These are phyloP conservation scores for Dendrobium catenatum DNA, from an alignment of 106 monocot species.

Conservation along the genomic window DNA sequence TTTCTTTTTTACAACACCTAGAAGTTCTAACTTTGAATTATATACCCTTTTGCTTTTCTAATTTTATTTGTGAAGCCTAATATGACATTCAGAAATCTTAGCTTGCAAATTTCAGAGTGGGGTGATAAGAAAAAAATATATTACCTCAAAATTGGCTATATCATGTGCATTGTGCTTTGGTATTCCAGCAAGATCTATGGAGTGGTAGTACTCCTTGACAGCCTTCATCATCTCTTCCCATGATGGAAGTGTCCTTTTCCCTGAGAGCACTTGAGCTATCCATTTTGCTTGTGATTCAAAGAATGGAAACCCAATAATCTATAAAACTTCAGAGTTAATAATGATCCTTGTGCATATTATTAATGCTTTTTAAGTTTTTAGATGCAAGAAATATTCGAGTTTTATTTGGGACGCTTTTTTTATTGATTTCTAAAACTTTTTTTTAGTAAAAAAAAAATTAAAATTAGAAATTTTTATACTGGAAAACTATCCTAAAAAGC, in stretches of 20 bases:
- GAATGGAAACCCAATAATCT: constrained; percentile 56
- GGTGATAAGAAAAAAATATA: neutral
- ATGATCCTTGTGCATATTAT: neutral
- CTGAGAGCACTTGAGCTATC: constrained; percentile 57
- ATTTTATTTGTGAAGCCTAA: too few species aligned
- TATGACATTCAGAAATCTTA: neutral
- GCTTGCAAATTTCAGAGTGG: neutral
- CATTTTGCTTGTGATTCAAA: constrained; percentile 72
- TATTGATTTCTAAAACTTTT: too few species aligned
- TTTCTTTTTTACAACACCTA: too few species aligned
- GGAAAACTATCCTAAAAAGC: too few species aligned
- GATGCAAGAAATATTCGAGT: neutral
- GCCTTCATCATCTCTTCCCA: constrained; percentile 55
- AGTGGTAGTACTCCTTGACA: constrained; percentile 39
- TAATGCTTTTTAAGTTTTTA: too few species aligned
- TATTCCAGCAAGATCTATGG: constrained; percentile 36
- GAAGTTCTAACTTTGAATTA: too few species aligned
- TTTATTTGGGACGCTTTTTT: too few species aligned
- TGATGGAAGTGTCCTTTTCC: constrained; percentile 44
- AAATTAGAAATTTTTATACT: too few species aligned
- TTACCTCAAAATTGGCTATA: constrained; percentile 47
- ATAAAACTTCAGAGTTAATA: constrained; percentile 4
- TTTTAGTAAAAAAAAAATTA: too few species aligned
- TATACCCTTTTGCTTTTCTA: too few species aligned
- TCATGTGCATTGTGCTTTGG: constrained; percentile 48